Evolutionary conservation across 306 rosid species (phyloP).

Genomic region (Lathyrus oleraceus): DNA sequence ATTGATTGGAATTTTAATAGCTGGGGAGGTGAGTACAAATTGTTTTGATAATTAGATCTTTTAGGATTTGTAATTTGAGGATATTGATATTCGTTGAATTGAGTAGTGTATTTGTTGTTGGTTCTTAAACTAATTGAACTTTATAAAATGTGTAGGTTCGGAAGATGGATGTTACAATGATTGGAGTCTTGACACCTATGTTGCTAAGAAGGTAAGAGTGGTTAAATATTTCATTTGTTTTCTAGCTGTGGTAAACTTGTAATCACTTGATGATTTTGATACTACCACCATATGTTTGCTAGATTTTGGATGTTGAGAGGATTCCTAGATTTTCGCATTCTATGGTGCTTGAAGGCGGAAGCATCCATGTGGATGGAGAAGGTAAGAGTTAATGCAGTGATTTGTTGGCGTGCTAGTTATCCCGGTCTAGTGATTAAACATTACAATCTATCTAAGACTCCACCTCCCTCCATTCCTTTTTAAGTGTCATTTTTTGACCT

Average conservation of each 20-base stretch:
- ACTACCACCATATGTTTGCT: conserved; percentile 28
- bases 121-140: conserved; percentile 27
- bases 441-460: conserved; percentile 1
- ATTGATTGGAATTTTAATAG: conserved; percentile 92
- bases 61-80: conserved; percentile 19
- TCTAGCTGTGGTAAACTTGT: neutral
- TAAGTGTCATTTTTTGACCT: no score
- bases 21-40: conserved; percentile 78
- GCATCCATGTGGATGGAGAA: conserved; percentile 99
- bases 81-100: conserved; percentile 15
- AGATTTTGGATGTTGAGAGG: conserved; percentile 76
- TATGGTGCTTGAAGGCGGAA: conserved; percentile 92
- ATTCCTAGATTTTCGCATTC: conserved; percentile 70
- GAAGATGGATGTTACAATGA: conserved; percentile 77
- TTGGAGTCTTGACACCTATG: conserved; percentile 77
- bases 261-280: conserved; percentile 27
- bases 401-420: conserved; percentile 11
- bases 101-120: neutral
- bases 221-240: neutral
- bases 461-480: no score
- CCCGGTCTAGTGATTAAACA: neutral
- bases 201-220: conserved; percentile 66
- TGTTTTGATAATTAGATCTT: conserved; percentile 1
- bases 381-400: conserved; percentile 48
- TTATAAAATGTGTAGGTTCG: conserved; percentile 49